Evolutionary conservation across 2,329 filamentous ascomycete species (phyloP).

Genomic region (Mollisiaceae sp.): DNA sequence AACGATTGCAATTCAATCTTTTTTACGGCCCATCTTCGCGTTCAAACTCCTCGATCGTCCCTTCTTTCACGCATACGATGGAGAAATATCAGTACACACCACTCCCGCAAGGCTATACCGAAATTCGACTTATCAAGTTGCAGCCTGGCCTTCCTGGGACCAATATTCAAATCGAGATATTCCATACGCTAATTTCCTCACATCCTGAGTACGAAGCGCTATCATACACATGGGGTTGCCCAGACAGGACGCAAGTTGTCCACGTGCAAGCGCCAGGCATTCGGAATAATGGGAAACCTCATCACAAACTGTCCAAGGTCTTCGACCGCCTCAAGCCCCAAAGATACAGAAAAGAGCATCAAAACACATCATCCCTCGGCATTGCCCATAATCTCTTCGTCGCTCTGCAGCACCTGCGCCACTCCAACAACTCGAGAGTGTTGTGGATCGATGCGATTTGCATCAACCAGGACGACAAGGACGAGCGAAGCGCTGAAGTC

Average conservation of each 20-base stretch:
- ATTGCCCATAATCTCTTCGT: slow-evolving; percentile 23
- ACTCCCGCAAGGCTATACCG: slow-evolving; percentile 1
- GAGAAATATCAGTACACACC: slow-evolving; percentile 13
- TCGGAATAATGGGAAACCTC: too few species aligned
- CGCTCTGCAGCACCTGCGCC: slow-evolving; percentile 41
- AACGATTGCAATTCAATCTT: too few species aligned
- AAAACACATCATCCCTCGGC: slow-evolving; percentile 2
- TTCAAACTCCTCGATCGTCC: background rate
- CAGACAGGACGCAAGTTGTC: background rate
- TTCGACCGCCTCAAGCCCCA: background rate
- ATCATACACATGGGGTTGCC: slow-evolving; percentile 24
- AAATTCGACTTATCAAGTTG: slow-evolving; percentile 23
- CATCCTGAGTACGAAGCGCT: slow-evolving; percentile 23
- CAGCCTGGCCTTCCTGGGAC: slow-evolving; percentile 8
- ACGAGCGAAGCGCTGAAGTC: slow-evolving; percentile 32
- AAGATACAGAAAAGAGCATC: background rate
- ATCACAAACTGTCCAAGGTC: background rate
- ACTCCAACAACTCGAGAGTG: slow-evolving; percentile 45
- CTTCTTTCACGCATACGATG: background rate
- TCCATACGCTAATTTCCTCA: slow-evolving; percentile 8
- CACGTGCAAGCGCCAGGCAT: background rate
- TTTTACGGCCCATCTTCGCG: too few species aligned
- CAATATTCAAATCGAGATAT: slow-evolving; percentile 16
- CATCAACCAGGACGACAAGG: slow-evolving; percentile 36
- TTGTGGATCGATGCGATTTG: slow-evolving; percentile 38